phyloP scores from a whole-genome alignment of 75 land plant genomes.

The Azolla pinnata region DNA sequence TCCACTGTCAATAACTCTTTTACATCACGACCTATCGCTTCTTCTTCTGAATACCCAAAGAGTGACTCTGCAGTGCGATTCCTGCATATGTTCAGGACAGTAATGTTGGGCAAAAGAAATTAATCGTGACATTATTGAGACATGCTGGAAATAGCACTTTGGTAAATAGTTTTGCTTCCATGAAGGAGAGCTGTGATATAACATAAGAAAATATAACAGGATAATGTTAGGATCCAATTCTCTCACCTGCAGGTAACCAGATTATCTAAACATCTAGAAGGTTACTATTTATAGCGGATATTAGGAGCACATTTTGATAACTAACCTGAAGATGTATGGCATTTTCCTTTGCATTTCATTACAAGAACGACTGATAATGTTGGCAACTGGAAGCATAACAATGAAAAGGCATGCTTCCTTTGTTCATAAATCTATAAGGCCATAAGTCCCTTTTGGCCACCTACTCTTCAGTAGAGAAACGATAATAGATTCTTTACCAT shows the following conservation, averaged over 20 bases:
- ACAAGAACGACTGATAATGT: background rate
- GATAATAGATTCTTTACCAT: too few relatives aligned
- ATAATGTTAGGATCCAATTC: background rate
- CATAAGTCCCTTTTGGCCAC: too few relatives aligned
- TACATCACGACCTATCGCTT: conserved; percentile 22
- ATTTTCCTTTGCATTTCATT: too few relatives aligned
- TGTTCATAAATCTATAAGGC: too few relatives aligned
- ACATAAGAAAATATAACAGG: background rate
- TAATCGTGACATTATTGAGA: too few relatives aligned
- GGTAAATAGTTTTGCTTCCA: background rate
- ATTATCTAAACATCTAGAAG: background rate
- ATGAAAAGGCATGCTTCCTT: too few relatives aligned
- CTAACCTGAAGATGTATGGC: too few relatives aligned
- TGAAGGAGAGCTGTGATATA: background rate
- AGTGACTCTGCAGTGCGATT: conserved; percentile 32
- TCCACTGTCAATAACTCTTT: conserved; percentile 22
- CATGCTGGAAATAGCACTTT: too few relatives aligned
- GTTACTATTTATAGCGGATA: background rate
- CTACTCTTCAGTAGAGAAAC: too few relatives aligned
- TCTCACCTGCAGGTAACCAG: background rate
- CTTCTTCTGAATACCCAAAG: conserved; percentile 30
- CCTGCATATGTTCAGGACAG: conserved; percentile 15
- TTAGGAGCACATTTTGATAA: background rate
- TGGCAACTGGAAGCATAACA: too few relatives aligned
- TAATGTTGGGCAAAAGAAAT: background rate